These are phyloP conservation scores for Didymella exigua DNA, from an alignment of 2,329 filamentous ascomycete genomes.

Conservation along the genomic window DNA sequence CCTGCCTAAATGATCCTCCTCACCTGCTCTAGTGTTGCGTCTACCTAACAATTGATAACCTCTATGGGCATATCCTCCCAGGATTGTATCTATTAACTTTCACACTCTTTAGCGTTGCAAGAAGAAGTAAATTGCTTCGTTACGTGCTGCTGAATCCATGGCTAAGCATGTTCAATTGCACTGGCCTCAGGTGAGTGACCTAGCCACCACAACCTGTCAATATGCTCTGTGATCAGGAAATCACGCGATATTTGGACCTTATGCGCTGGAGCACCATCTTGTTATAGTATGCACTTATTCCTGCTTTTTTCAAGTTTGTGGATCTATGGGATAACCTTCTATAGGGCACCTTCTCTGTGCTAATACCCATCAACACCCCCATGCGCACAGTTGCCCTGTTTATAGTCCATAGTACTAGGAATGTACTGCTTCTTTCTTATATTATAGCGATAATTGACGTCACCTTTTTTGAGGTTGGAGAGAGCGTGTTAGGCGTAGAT, in stretches of 20 bases:
- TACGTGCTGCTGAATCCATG: background rate
- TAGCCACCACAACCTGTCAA: background rate
- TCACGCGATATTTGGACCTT: background rate
- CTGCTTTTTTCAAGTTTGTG: background rate
- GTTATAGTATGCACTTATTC: background rate
- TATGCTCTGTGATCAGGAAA: background rate
- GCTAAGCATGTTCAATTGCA: background rate
- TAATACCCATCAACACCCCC: background rate
- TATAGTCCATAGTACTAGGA: background rate
- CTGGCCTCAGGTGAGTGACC: constrained; percentile 1
- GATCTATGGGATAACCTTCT: background rate
- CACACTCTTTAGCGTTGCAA: background rate
- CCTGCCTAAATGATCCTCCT: background rate
- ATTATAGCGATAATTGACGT: background rate
- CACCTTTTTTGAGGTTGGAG: background rate
- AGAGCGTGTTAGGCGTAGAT: background rate
- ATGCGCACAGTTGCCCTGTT: background rate
- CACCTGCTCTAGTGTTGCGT: background rate
- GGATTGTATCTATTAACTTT: background rate
- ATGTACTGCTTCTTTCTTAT: background rate
- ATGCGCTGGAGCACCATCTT: background rate
- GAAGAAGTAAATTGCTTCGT: background rate
- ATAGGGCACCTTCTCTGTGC: background rate
- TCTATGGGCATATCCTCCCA: background rate
- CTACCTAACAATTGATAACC: background rate